phyloP scores from a whole-genome alignment of 1,284 basidiomycete genomes.

The Agaricales sp. region DNA sequence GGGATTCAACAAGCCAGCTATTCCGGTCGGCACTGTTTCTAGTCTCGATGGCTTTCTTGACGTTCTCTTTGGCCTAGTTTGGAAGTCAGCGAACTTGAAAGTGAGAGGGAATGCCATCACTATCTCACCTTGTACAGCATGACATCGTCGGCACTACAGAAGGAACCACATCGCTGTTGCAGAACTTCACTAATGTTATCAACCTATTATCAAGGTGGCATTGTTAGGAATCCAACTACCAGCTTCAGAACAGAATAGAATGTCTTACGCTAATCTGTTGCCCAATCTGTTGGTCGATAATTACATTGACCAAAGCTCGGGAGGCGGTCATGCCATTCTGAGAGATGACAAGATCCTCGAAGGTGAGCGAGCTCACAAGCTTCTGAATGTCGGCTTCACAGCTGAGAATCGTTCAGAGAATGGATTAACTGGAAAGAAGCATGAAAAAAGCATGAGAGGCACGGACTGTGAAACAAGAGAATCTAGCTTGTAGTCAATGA shows the following conservation, averaged over 20 bases:
- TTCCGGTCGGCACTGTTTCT: slow-evolving; percentile 62
- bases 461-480: slow-evolving; percentile 75
- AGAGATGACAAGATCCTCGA: slow-evolving; percentile 76
- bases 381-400: slow-evolving; percentile 65
- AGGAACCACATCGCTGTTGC: slow-evolving; percentile 91
- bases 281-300: slow-evolving; percentile 97
- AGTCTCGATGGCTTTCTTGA: slow-evolving; percentile 84
- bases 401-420: slow-evolving; percentile 24
- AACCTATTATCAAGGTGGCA: slow-evolving; percentile 40
- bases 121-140: slow-evolving; percentile 88
- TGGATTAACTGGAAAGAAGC: slow-evolving; percentile 8
- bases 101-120: no score
- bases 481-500: slow-evolving; percentile 87
- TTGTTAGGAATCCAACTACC: slow-evolving; percentile 9
- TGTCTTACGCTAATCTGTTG: slow-evolving; percentile 82
- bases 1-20: slow-evolving; percentile 71
- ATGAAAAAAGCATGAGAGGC: no score
- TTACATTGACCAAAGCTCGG: slow-evolving; percentile 82
- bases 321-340: slow-evolving; percentile 78
- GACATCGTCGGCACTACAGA: slow-evolving; percentile 97
- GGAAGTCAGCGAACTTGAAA: slow-evolving; percentile 6
- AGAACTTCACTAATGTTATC: slow-evolving; percentile 94
- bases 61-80: slow-evolving; percentile 83
- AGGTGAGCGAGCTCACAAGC: slow-evolving; percentile 61
- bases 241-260: not conserved